Evolutionary conservation across 2,329 filamentous ascomycete species (phyloP).

Genomic region (Penicillium crustosum): DNA sequence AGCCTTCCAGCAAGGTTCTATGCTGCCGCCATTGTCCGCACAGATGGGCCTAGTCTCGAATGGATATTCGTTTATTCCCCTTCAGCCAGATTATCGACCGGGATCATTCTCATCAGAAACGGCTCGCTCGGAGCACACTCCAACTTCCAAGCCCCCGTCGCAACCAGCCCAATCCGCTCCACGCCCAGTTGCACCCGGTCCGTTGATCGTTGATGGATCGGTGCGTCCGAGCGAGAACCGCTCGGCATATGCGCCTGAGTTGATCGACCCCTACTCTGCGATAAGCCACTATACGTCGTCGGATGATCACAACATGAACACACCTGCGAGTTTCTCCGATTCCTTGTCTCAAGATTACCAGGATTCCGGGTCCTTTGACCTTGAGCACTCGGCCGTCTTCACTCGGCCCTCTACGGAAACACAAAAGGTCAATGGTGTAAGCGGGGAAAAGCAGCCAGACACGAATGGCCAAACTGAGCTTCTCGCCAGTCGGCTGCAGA

Average conservation of each 20-base stretch:
- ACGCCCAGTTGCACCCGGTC: conserved; percentile 38
- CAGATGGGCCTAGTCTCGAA: conserved; percentile 42
- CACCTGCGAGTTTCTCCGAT: conserved; percentile 40
- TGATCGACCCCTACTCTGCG: conserved; percentile 37
- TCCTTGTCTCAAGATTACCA: conserved; percentile 41
- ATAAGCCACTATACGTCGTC: conserved; percentile 45
- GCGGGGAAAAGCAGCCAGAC: conserved; percentile 19
- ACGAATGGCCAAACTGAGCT: conserved; percentile 33
- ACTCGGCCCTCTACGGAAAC: conserved; percentile 29
- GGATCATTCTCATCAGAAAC: conserved; percentile 29
- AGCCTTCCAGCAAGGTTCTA: conserved; percentile 40
- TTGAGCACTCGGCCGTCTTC: conserved; percentile 33
- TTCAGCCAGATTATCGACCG: conserved; percentile 37
- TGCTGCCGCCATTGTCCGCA: conserved; percentile 40
- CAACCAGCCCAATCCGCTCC: conserved; percentile 21
- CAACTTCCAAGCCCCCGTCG: conserved; percentile 21
- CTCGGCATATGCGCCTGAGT: conserved; percentile 33
- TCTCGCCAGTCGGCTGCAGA: conserved; percentile 41
- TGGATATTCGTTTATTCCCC: conserved; percentile 37
- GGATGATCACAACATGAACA: conserved; percentile 39
- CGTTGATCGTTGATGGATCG: conserved; percentile 51
- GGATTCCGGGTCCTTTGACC: conserved; percentile 38
- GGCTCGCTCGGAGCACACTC: conserved; percentile 27
- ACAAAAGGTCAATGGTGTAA: conserved; percentile 17
- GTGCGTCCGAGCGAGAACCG: conserved; percentile 41